These are phyloP conservation scores for Crassisporium funariophilum DNA, from an alignment of 768 basidiomycete genomes.

Conservation along the genomic window DNA sequence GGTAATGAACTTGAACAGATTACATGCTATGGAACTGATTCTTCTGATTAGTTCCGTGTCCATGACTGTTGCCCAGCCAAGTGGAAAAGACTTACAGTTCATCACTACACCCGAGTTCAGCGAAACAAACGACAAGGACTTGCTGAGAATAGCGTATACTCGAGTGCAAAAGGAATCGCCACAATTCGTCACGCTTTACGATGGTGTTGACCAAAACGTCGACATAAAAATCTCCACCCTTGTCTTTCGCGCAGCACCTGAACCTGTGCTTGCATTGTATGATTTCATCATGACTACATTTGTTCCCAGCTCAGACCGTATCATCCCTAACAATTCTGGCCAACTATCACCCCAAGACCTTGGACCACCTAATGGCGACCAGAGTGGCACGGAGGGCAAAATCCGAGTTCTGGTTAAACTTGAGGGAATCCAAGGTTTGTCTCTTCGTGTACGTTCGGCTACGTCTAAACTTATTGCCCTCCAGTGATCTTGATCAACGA, in stretches of 20 bases:
- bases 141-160: conserved; percentile 77
- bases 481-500: conserved; percentile 80
- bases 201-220: conserved; percentile 86
- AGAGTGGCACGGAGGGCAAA: conserved; percentile 44
- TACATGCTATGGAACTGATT: conserved; percentile 7
- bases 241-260: conserved; percentile 84
- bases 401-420: conserved; percentile 83
- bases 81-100: conserved; percentile 55
- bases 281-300: conserved; percentile 99
- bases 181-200: conserved; percentile 76
- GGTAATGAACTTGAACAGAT: conserved; percentile 40
- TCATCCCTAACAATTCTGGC: not conserved
- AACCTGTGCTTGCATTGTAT: conserved; percentile 88
- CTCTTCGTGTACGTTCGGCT: not conserved
- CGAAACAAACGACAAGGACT: conserved; percentile 41
- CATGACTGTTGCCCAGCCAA: conserved; percentile 70
- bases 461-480: not conserved
- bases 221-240: conserved; percentile 90
- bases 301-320: conserved; percentile 38
- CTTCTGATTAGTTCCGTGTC: conserved; percentile 59
- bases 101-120: conserved; percentile 57
- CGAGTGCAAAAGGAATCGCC: conserved; percentile 85
- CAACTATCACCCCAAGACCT: not conserved
- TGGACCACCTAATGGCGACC: not conserved
- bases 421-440: conserved; percentile 77